These are phyloP conservation scores for Chlorella vulgaris DNA, from an alignment of 139 green algal species.

Conservation along the genomic window DNA sequence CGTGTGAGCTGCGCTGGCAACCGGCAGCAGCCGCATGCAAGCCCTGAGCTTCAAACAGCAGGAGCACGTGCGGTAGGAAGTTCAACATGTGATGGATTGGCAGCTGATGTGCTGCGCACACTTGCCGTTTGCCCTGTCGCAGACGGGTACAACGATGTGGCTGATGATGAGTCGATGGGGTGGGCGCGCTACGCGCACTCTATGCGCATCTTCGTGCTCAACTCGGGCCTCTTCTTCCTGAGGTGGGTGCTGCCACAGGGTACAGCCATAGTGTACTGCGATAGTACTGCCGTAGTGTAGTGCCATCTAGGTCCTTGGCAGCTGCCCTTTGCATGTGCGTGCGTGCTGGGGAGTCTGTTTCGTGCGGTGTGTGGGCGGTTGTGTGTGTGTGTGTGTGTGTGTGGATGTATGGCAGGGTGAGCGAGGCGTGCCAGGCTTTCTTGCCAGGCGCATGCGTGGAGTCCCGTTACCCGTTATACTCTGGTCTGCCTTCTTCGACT, in stretches of 20 bases:
- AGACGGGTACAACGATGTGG: conserved; percentile 54
- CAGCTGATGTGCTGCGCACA: too few relatives aligned
- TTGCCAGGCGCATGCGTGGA: too few relatives aligned
- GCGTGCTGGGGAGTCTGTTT: too few relatives aligned
- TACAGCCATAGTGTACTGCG: not conserved
- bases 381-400: too few relatives aligned
- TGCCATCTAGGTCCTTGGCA: too few relatives aligned
- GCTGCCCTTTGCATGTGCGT: not conserved
- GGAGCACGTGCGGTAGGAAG: not conserved
- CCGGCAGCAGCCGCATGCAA: not conserved
- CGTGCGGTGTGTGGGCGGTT: too few relatives aligned
- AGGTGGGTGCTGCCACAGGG: not conserved
- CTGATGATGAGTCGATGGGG: conserved; percentile 78
- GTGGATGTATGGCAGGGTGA: not conserved
- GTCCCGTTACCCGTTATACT: too few relatives aligned
- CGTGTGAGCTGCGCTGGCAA: conserved; percentile 52
- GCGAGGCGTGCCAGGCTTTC: too few relatives aligned
- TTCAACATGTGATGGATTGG: too few relatives aligned
- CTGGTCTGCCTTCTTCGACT: not conserved
- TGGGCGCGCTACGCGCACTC: conserved; percentile 80
- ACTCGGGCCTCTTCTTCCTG: conserved; percentile 78
- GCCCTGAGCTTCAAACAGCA: not conserved
- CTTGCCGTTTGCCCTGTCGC: too few relatives aligned
- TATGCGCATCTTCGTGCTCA: conserved; percentile 82
- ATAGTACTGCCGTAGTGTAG: too few relatives aligned